Evolutionary conservation across 106 monocot species (phyloP), one percentile per base, ranked within the genome.

Genomic region (Acorus gramineus): DNA sequence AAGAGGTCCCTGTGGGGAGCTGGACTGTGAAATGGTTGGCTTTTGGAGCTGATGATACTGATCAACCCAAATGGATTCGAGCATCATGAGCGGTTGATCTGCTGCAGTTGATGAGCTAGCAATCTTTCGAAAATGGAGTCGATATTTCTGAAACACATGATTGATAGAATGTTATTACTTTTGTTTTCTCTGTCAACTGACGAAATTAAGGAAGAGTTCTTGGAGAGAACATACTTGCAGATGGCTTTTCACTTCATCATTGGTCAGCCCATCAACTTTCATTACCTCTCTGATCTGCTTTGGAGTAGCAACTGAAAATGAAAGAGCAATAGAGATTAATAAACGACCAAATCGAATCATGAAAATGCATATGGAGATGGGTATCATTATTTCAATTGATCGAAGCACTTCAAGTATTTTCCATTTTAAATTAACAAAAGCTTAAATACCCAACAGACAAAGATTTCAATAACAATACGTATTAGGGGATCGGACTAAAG

Each of bases 191-290:
- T 2, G 28, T 8, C 12, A 14, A 50, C 12, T 9, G 3, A 46
- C 11, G 50, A 7, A 5, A 56, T 42, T 10, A 8, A 49, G 6
- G 47, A 11, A 49, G 11, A 14, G 5, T 9, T 49, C 10, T 13
- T 71, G 71, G 4, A 47, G 13, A 28, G 47, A 62, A 52, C 45
- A 8, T 47, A 82, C 96, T 83, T 98, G 96, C 49, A 98, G 65
- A 68, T 98, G 96, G 75, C 96, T 98, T 60, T 98, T 98, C 11
- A 98, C 96, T 80, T 98, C 96, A 70, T 98, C 96, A 56, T 98
- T 98, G 45, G 91, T 88, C 14, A 98, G 82, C 2, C 96, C 90
- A 52, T 98, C 91, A 3, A 98, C 91, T 77, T 88, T 91, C 96
- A 98, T 98, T 77, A 98, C 54, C 51, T 98, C 96, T 64, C 96